Evolutionary conservation across 345 rosid species (phyloP).

Genomic region (Alliaria petiolata): DNA sequence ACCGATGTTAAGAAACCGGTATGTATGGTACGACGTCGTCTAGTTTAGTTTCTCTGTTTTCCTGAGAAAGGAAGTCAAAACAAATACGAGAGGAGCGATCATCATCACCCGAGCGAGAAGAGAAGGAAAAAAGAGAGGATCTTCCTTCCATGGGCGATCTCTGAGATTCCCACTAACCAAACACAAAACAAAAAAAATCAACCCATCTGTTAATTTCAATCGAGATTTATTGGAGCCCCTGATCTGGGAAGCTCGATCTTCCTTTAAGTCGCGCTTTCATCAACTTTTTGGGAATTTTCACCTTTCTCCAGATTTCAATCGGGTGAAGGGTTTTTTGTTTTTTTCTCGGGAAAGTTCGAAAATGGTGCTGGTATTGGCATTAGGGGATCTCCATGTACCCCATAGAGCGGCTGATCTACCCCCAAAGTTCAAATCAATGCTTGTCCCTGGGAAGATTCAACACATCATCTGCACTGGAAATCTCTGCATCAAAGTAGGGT

Average conservation of each 20-base stretch:
- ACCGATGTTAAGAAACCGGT: neutral
- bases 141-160: constrained; percentile 30
- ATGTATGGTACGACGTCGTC: constrained; percentile 2
- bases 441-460: constrained; percentile 96
- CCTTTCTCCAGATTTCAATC: constrained; percentile 7
- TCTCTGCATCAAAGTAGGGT: constrained; percentile 70
- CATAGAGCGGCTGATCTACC: constrained; percentile 94
- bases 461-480: constrained; percentile 94
- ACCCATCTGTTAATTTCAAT: neutral
- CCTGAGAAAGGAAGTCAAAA: constrained; percentile 4
- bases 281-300: neutral
- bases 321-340: neutral
- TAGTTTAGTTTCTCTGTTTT: neutral
- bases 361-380: constrained; percentile 88
- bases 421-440: constrained; percentile 90
- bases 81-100: constrained; percentile 13
- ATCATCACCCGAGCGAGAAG: neutral
- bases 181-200: neutral
- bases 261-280: neutral
- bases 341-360: constrained; percentile 10
- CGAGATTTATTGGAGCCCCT: neutral
- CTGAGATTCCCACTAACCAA: constrained; percentile 18
- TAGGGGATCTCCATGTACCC: constrained; percentile 90
- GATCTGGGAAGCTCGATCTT: constrained; percentile 6
- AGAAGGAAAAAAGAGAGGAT: neutral